These are phyloP conservation scores for Saccharomycopsis vini DNA, from an alignment of 805 yeast genomes.

Conservation along the genomic window DNA sequence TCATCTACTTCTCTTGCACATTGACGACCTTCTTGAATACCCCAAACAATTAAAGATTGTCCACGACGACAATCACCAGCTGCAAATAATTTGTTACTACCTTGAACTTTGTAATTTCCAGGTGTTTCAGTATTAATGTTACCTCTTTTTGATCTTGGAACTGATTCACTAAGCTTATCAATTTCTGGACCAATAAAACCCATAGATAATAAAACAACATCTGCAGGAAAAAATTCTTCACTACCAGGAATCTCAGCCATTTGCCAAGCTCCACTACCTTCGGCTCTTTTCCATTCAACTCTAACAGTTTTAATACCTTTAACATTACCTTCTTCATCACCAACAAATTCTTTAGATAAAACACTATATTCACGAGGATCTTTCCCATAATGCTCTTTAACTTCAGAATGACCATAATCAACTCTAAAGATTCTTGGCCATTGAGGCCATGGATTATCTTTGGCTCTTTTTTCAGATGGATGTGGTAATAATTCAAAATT, in stretches of 20 bases:
- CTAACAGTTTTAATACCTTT: constrained; percentile 92
- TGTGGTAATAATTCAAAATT: constrained; percentile 92
- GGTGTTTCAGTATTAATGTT: constrained; percentile 50
- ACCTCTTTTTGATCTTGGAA: constrained; percentile 72
- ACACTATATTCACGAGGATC: constrained; percentile 97
- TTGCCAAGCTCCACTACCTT: constrained; percentile 89
- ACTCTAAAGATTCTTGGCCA: constrained; percentile 98
- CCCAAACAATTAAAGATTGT: constrained; percentile 97
- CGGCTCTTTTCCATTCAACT: constrained; percentile 96
- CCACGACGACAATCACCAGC: constrained; percentile 99
- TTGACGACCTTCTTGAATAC: constrained; percentile 98
- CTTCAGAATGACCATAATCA: constrained; percentile 96
- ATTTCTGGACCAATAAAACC: constrained; percentile 97
- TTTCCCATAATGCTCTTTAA: constrained; percentile 86
- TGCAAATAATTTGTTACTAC: constrained; percentile 66
- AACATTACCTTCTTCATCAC: constrained; percentile 90
- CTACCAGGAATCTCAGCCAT: constrained; percentile 96
- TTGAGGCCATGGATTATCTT: constrained; percentile 99
- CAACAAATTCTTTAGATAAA: constrained; percentile 89
- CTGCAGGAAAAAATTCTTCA: constrained; percentile 93
- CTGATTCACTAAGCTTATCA: constrained; percentile 45
- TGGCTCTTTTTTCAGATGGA: constrained; percentile 78
- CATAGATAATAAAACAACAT: constrained; percentile 88
- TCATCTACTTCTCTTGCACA: constrained; percentile 92
- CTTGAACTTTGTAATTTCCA: constrained; percentile 58